Evolutionary conservation across 176 grass and related monocot species (phyloP).

Genomic region (Bonia amplexicaulis): DNA sequence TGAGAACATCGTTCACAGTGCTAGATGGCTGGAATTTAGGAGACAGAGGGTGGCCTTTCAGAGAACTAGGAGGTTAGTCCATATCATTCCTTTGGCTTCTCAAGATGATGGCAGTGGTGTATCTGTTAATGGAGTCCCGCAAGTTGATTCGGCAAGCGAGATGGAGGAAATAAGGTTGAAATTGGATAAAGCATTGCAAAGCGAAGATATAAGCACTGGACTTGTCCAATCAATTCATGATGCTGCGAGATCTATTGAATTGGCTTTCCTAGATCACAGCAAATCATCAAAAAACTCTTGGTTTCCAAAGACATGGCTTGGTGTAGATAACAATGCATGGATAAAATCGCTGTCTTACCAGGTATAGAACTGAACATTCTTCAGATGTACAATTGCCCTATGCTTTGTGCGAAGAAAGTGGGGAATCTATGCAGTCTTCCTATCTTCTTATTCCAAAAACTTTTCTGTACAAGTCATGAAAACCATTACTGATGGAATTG

Average conservation of each 20-base stretch:
- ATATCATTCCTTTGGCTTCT: conserved; percentile 46
- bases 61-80: conserved; percentile 36
- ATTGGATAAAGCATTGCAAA: conserved; percentile 64
- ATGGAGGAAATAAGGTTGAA: conserved; percentile 76
- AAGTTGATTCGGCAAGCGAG: conserved; percentile 50
- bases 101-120: conserved; percentile 54
- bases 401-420: not conserved
- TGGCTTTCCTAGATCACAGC: conserved; percentile 65
- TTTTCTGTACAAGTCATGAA: not conserved
- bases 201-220: conserved; percentile 63
- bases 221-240: conserved; percentile 90
- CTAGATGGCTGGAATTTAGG: conserved; percentile 62
- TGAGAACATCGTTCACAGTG: conserved; percentile 19
- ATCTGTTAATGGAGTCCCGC: conserved; percentile 58
- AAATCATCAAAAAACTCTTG: conserved; percentile 54
- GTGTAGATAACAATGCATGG: conserved; percentile 87
- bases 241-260: conserved; percentile 86
- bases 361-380: conserved; percentile 41
- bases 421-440: not conserved
- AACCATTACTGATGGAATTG: not conserved
- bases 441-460: not conserved
- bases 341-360: conserved; percentile 85
- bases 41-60: conserved; percentile 33
- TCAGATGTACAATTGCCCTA: not conserved
- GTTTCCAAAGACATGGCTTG: conserved; percentile 80